phyloP scores from a whole-genome alignment of 805 yeast genomes.

The Yamadazyma insecticola region DNA sequence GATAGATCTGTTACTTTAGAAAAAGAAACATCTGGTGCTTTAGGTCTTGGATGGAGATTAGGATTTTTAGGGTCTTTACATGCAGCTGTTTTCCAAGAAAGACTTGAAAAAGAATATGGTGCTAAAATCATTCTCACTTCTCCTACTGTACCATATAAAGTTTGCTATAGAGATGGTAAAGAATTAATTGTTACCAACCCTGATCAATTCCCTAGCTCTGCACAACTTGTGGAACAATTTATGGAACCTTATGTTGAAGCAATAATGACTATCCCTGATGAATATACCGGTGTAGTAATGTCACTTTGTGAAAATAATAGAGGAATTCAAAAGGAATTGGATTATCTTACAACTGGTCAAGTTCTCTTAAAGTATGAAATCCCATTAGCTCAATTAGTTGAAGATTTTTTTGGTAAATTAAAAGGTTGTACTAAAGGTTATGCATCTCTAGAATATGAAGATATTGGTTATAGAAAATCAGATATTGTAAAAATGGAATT shows the following conservation, averaged over 20 bases:
- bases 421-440: constrained; percentile 89
- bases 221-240: constrained; percentile 44
- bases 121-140: constrained; percentile 88
- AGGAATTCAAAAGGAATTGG: constrained; percentile 77
- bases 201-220: constrained; percentile 73
- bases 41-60: constrained; percentile 97
- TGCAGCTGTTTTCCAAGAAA: constrained; percentile 90
- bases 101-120: constrained; percentile 91
- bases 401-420: constrained; percentile 90
- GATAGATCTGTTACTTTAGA: constrained; percentile 89
- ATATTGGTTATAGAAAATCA: constrained; percentile 76
- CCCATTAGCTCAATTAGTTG: constrained; percentile 87
- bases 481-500: constrained; percentile 85
- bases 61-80: constrained; percentile 94
- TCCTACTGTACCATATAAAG: constrained; percentile 90
- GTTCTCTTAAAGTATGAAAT: constrained; percentile 73
- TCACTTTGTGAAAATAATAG: constrained; percentile 79
- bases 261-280: constrained; percentile 85
- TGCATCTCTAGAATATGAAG: constrained; percentile 93
- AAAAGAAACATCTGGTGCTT: constrained; percentile 86
- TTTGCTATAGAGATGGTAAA: constrained; percentile 61
- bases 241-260: constrained; percentile 91
- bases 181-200: constrained; percentile 79
- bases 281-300: constrained; percentile 83
- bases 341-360: constrained; percentile 75